Evolutionary conservation across 2,329 filamentous ascomycete species (phyloP).

Genomic region (Cryphonectria nitschkei): DNA sequence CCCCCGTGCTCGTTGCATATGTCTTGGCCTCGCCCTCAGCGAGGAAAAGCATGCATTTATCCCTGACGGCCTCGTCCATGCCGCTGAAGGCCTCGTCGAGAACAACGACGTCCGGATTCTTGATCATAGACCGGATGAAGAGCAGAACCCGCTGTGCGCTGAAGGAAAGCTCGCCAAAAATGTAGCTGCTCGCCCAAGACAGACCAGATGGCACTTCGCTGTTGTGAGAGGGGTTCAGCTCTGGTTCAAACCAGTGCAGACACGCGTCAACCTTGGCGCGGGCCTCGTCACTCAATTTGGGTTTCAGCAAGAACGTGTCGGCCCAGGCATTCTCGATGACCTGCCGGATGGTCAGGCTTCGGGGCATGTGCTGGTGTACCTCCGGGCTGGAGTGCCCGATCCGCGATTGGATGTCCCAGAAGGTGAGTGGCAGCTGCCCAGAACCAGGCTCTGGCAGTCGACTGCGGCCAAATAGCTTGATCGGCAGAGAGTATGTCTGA

Average conservation of each 20-base stretch:
- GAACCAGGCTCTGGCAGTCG: constrained; percentile 75
- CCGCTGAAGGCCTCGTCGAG: constrained; percentile 88
- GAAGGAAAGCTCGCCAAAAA: constrained; percentile 78
- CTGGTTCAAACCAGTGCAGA: constrained; percentile 76
- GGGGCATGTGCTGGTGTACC: constrained; percentile 90
- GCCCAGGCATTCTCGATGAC: constrained; percentile 87
- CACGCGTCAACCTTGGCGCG: constrained; percentile 67
- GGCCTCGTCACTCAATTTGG: constrained; percentile 63
- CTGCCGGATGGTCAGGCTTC: constrained; percentile 70
- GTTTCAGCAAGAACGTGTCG: constrained; percentile 77
- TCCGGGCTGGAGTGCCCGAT: constrained; percentile 95
- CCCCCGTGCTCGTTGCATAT: constrained; percentile 35
- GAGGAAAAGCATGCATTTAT: constrained; percentile 85
- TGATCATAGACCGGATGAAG: constrained; percentile 80
- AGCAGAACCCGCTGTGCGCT: constrained; percentile 83
- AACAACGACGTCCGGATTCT: constrained; percentile 79
- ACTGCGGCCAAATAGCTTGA: constrained; percentile 82
- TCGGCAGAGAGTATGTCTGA: constrained; percentile 86
- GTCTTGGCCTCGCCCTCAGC: constrained; percentile 62
- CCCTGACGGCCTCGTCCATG: constrained; percentile 79
- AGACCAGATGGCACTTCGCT: constrained; percentile 37
- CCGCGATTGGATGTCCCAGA: constrained; percentile 88
- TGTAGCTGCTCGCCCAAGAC: constrained; percentile 68
- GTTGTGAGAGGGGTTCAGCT: constrained; percentile 65
- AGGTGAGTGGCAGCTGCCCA: constrained; percentile 71